A percentile compares a stretch with the other conserved stretches of the same genome.
phyloP scores from a whole-genome alignment of 495 filamentous ascomycete genomes.

The Xylaria telfairii region DNA sequence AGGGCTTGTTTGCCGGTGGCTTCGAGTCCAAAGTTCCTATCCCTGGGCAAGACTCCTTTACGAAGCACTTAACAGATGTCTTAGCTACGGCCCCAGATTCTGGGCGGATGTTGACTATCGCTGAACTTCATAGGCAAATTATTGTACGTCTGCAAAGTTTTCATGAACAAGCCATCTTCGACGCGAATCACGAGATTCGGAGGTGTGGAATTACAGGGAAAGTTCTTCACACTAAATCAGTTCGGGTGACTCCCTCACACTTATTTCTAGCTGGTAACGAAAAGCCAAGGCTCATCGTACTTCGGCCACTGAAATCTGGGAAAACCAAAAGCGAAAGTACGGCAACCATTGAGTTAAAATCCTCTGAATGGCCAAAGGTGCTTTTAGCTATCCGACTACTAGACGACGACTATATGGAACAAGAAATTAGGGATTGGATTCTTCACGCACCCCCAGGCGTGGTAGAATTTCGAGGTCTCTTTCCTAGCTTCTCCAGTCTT shows the following conservation, averaged over 20 bases:
- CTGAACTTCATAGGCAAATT: neutral
- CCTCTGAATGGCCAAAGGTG: neutral
- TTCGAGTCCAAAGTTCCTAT: slow-evolving; percentile 4
- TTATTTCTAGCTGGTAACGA: slow-evolving; percentile 3
- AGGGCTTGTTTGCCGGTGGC: neutral
- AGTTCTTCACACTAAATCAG: neutral
- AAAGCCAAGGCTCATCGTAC: neutral
- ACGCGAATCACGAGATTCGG: neutral
- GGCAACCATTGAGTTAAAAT: neutral
- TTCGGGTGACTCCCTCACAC: neutral
- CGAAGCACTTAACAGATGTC: neutral
- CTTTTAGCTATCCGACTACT: neutral
- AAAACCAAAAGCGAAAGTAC: neutral
- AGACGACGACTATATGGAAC: neutral
- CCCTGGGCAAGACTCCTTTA: slow-evolving; percentile 1
- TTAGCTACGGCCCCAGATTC: neutral
- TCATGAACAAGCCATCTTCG: neutral
- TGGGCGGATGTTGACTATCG: neutral
- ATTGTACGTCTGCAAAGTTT: neutral
- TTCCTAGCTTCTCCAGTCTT: neutral
- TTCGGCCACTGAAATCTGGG: neutral
- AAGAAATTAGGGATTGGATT: neutral
- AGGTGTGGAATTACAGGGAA: neutral
- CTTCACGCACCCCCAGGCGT: neutral
- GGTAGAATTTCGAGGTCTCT: slow-evolving; percentile 1